A percentile compares a stretch with the other conserved stretches of the same genome.
Conservation (phyloP, 139 green algal species). For the Tetratostichococcus sp. region DNA sequence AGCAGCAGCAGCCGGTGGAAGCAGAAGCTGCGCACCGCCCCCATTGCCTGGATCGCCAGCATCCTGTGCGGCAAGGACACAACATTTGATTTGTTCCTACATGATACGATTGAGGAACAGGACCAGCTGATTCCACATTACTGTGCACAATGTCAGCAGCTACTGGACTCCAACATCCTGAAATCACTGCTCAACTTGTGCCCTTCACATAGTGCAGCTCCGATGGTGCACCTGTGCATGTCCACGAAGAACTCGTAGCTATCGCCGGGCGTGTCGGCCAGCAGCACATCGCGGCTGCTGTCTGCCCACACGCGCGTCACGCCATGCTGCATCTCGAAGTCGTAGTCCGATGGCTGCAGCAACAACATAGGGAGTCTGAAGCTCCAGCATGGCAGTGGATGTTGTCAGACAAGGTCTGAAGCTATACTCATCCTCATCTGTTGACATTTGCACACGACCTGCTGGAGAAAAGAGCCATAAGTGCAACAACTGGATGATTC, state of each 20-base stretch:
- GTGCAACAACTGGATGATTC: too few species aligned
- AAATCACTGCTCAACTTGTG: too few species aligned
- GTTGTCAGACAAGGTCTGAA: too few species aligned
- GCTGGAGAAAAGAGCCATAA: too few species aligned
- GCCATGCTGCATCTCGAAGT: slow-evolving; percentile 85
- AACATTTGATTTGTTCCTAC: too few species aligned
- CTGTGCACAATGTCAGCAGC: too few species aligned
- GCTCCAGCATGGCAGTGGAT: too few species aligned
- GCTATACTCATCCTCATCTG: too few species aligned
- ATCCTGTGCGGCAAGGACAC: slow-evolving; percentile 21
- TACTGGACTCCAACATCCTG: too few species aligned
- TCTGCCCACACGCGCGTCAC: slow-evolving; percentile 74
- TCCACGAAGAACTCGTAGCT: slow-evolving; percentile 92
- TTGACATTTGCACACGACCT: too few species aligned
- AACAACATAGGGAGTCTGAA: not conserved
- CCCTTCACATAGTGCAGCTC: not conserved
- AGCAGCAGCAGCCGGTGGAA: slow-evolving; percentile 94
- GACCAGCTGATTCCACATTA: too few species aligned
- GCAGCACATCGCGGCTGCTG: not conserved
- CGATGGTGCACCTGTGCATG: slow-evolving; percentile 55
- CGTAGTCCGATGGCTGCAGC: slow-evolving; percentile 35
- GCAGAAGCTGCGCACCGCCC: slow-evolving; percentile 87
- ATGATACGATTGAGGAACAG: too few species aligned
- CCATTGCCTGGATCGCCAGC: slow-evolving; percentile 54
- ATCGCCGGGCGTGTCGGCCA: slow-evolving; percentile 56